Percentiles rank a stretch among this genome's conserved stretches.
Evolutionary conservation across 768 basidiomycete genomes (phyloP).

Genomic region (Suillus variegatus): DNA sequence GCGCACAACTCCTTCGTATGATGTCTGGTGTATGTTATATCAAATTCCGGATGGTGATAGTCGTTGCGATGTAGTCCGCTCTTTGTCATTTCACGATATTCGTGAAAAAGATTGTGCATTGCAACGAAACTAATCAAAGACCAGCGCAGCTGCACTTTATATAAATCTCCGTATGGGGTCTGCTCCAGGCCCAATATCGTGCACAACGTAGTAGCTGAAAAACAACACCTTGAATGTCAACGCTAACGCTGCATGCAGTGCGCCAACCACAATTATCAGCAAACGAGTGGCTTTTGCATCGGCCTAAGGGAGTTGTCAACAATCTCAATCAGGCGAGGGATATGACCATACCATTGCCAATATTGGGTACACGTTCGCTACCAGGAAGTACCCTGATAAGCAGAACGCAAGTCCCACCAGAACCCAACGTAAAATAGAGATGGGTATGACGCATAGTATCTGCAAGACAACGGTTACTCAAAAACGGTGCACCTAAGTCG

Average conservation of each 20-base stretch:
- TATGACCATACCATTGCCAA: slow-evolving; percentile 67
- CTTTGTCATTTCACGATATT: background rate
- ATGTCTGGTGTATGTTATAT: background rate
- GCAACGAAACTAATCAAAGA: background rate
- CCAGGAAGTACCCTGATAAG: slow-evolving; percentile 87
- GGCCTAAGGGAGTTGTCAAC: slow-evolving; percentile 46
- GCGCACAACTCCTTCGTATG: too few relatives aligned
- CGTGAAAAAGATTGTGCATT: background rate
- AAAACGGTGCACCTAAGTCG: background rate
- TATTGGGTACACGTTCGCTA: slow-evolving; percentile 85
- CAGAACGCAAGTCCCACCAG: slow-evolving; percentile 72
- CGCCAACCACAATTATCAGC: slow-evolving; percentile 72
- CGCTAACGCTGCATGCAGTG: slow-evolving; percentile 78
- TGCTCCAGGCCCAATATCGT: slow-evolving; percentile 35
- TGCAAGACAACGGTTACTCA: slow-evolving; percentile 28
- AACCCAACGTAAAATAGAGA: slow-evolving; percentile 80
- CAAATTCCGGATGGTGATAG: background rate
- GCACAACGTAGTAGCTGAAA: slow-evolving; percentile 57
- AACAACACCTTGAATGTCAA: slow-evolving; percentile 79
- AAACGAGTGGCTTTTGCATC: slow-evolving; percentile 87
- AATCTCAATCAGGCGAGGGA: slow-evolving; percentile 4
- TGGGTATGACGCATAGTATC: slow-evolving; percentile 86
- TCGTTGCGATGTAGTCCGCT: too few relatives aligned
- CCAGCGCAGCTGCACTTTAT: background rate
- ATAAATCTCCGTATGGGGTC: slow-evolving; percentile 25